These are phyloP conservation scores for Zea luxurians DNA, from an alignment of 176 grass and related monocot species.

Conservation along the genomic window DNA sequence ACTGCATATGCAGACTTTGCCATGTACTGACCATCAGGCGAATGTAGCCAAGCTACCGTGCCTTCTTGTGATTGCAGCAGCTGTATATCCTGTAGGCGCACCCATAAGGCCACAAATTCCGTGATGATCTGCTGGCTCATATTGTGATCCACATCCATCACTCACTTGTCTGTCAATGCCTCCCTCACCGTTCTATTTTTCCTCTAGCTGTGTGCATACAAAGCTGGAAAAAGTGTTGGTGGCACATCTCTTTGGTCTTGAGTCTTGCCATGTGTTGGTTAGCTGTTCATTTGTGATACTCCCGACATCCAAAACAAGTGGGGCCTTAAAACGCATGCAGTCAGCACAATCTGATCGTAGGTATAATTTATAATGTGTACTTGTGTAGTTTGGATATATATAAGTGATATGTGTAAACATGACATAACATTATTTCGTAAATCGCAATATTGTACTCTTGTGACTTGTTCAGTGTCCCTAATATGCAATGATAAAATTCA, in stretches of 20 bases:
- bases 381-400: not conserved
- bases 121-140: too few species aligned
- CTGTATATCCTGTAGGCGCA: too few species aligned
- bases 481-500: not conserved
- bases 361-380: not conserved
- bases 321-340: not conserved
- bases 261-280: not conserved
- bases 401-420: not conserved
- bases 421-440: not conserved
- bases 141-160: too few species aligned
- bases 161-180: too few species aligned
- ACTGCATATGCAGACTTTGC: too few species aligned
- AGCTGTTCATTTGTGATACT: not conserved
- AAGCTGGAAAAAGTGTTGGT: too few species aligned
- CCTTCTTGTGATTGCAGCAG: too few species aligned
- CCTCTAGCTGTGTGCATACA: too few species aligned
- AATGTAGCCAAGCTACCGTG: too few species aligned
- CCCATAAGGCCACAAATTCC: too few species aligned
- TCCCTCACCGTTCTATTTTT: too few species aligned
- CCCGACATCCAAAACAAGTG: not conserved
- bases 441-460: not conserved
- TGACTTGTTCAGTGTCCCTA: not conserved
- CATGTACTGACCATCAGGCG: too few species aligned
- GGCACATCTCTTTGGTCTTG: not conserved
- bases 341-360: not conserved